phyloP scores from a whole-genome alignment of 257 asterid genomes.

The Coffea canephora region DNA sequence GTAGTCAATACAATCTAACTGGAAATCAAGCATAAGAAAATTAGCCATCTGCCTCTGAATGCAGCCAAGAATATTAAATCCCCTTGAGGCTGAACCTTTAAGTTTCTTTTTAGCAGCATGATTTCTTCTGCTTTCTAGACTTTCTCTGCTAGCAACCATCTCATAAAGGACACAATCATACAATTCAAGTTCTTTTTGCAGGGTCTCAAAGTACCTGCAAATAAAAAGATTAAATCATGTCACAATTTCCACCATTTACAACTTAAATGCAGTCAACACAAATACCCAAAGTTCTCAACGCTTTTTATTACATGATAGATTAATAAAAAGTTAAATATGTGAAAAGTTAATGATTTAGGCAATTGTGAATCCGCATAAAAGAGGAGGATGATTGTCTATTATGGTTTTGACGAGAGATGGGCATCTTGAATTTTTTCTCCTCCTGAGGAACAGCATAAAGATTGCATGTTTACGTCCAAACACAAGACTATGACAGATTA shows the following conservation, averaged over 20 bases:
- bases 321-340: not conserved
- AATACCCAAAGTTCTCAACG: not conserved
- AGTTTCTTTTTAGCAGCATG: conserved; percentile 52
- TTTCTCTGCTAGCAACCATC: conserved; percentile 95
- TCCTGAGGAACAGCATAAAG: not conserved
- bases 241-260: not conserved
- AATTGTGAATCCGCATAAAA: not conserved
- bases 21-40: conserved; percentile 80
- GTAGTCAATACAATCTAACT: conserved; percentile 88
- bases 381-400: not conserved
- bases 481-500: not conserved
- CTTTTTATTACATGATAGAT: not conserved
- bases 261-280: not conserved
- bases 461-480: not conserved
- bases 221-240: conserved; percentile 13
- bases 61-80: conserved; percentile 75
- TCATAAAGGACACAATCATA: conserved; percentile 95
- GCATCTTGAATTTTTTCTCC: not conserved
- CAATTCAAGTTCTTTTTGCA: conserved; percentile 64
- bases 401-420: not conserved
- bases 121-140: conserved; percentile 68
- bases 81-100: conserved; percentile 48
- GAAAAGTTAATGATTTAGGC: not conserved
- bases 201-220: conserved; percentile 71
- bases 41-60: conserved; percentile 93